A percentile compares a stretch with the other conserved stretches of the same genome.
phyloP scores from a whole-genome alignment of 2,329 filamentous ascomycete genomes.

The Fusarium bulbicola region DNA sequence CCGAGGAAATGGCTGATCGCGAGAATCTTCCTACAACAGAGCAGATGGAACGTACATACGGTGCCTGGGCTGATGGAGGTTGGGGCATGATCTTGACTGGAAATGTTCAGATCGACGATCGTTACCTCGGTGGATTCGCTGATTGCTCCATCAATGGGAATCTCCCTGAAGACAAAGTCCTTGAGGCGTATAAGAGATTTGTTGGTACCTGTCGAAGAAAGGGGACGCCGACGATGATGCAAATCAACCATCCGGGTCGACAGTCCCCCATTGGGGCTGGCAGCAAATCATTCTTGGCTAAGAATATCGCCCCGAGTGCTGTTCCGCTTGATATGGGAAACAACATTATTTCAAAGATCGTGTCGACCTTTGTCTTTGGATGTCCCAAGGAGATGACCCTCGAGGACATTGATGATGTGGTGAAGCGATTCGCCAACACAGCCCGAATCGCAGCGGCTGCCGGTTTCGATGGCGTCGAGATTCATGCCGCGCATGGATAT shows the following conservation, averaged over 20 bases:
- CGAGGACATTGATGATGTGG: constrained; percentile 62
- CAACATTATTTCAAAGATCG: constrained; percentile 46
- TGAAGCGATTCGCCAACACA: constrained; percentile 61
- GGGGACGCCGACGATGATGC: constrained; percentile 53
- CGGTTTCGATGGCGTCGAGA: constrained; percentile 56
- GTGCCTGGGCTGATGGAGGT: constrained; percentile 61
- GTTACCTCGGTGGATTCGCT: constrained; percentile 47
- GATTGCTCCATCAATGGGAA: constrained; percentile 48
- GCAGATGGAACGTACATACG: constrained; percentile 57
- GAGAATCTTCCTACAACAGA: constrained; percentile 54
- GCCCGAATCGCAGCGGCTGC: constrained; percentile 59
- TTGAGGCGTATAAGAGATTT: constrained; percentile 52
- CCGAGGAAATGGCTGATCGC: constrained; percentile 53
- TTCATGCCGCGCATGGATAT: constrained; percentile 65
- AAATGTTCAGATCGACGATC: constrained; percentile 56
- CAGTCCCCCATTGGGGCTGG: constrained; percentile 54
- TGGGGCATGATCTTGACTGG: constrained; percentile 64
- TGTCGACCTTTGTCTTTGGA: constrained; percentile 55
- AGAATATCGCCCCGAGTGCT: constrained; percentile 55
- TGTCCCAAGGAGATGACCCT: constrained; percentile 65
- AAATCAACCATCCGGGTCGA: constrained; percentile 59
- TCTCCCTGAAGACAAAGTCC: constrained; percentile 37
- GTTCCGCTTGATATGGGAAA: constrained; percentile 54
- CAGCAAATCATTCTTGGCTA: constrained; percentile 46
- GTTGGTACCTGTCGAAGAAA: constrained; percentile 44